Base-by-base conservation (phyloP, 139 green algal species). In the Tetradesmus lagerheimii region DNA sequence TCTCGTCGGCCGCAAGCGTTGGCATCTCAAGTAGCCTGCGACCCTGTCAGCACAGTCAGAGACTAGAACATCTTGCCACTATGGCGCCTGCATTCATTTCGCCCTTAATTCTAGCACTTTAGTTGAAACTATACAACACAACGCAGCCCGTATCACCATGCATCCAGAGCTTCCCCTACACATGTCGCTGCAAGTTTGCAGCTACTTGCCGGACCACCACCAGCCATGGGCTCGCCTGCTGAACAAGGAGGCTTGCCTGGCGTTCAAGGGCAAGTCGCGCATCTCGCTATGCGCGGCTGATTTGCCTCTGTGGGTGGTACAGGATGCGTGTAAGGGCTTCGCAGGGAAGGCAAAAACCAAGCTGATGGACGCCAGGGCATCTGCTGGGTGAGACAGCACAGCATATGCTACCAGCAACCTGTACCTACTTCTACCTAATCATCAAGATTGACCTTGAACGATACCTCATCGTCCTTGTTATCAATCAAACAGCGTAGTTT, bases 231-330 rank as follows among this genome's bases (percentile, higher is more conserved):
- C 79, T 64, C 57, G 57, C 57, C 57, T 71, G 57, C 57, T 71
- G 57, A 31, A 43, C 31, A 37, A 47, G 79, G 39, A 67, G 27
- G 25, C 39, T 64, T 41, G 57, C 57, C 57, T 71, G 57, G 57
- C 57, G 20, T 71, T 71, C 57, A 71, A 1, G 23, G 57, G 57
- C 57, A 71, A 85, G 41, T 18, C 41, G 41, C 39, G 79, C 50
- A 85, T 47, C 79, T 85, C 43, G 41, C n/a, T 85, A 27, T 34
- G 79, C 79, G 43, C 50, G 41, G 35, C 79, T 85, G 79, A 85
- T 4, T 2, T 85, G 41, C 79, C 79, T 9, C 18, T 85, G 25
- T 66, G 41, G 79, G 50, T 47, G 27, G 41, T 85, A 9, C 20
- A 85, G 31, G 39, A 85, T n/a, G 23, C 31, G 4, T 67, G 67